These are phyloP conservation scores for Angophora floribunda DNA, from an alignment of 345 rosid genomes.

Conservation along the genomic window DNA sequence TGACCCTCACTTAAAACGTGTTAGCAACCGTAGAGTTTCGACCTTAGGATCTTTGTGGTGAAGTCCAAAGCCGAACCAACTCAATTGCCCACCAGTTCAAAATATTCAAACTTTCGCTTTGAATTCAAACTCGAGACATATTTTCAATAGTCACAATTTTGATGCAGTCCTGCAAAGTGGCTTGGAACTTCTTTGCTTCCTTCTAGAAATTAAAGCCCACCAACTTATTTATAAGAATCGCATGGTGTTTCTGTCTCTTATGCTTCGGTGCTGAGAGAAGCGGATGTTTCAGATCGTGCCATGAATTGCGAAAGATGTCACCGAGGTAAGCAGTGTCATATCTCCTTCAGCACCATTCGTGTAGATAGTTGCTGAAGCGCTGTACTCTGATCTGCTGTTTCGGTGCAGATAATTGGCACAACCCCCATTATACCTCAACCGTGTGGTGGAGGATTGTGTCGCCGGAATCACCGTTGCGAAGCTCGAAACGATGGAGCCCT, in stretches of 20 bases:
- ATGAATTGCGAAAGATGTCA: slow-evolving; percentile 47
- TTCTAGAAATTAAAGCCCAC: background rate
- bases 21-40: no score
- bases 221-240: background rate
- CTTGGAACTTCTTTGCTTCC: background rate
- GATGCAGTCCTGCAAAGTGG: background rate
- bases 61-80: no score
- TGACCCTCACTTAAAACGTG: no score
- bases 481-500: slow-evolving; percentile 81
- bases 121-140: no score
- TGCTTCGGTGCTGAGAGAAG: background rate
- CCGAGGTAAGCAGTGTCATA: slow-evolving; percentile 27
- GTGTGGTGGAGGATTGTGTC: slow-evolving; percentile 57
- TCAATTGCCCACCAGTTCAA: no score
- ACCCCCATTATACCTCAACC: slow-evolving; percentile 81
- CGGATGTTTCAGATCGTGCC: background rate
- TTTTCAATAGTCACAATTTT: background rate
- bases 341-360: background rate
- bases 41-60: no score
- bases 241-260: background rate
- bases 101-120: no score
- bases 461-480: slow-evolving; percentile 71
- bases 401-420: slow-evolving; percentile 48
- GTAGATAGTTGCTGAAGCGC: background rate
- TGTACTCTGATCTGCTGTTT: background rate